Evolutionary conservation across 2,329 filamentous ascomycete genomes (phyloP).

Genomic region (Fonsecaea monophora): DNA sequence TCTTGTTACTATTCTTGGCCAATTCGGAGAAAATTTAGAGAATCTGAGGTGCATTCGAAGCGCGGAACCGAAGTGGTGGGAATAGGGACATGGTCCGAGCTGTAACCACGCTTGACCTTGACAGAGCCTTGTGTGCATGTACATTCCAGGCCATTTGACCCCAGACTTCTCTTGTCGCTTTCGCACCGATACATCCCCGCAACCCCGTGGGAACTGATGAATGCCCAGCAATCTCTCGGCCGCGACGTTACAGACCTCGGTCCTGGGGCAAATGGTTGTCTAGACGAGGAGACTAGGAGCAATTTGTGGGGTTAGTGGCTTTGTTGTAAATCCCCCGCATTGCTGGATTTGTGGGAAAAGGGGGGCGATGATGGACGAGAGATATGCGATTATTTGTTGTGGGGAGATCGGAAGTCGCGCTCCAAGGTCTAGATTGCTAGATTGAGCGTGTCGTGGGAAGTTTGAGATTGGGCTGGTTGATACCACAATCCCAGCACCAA

Average conservation of each 20-base stretch:
- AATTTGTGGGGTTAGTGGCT: slow-evolving; percentile 3
- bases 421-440: neutral
- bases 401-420: neutral
- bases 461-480: too few species aligned
- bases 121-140: neutral
- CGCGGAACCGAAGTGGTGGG: neutral
- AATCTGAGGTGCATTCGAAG: neutral
- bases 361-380: neutral
- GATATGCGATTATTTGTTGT: neutral
- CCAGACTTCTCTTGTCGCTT: neutral
- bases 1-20: neutral
- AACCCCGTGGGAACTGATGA: neutral
- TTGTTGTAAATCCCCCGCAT: neutral
- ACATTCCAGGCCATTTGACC: neutral
- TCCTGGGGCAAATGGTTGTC: neutral
- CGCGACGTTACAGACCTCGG: neutral
- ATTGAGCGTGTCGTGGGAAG: neutral
- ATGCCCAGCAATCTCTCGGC: neutral
- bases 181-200: slow-evolving; percentile 11
- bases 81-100: neutral
- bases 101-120: neutral
- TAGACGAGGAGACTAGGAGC: neutral
- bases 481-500: too few species aligned
- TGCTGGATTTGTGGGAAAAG: neutral
- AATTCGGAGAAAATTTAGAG: neutral